A percentile compares a stretch with the other conserved stretches of the same genome.
Conservation (phyloP, 805 yeast genomes). For the Helenozyma rhizophorensis region DNA sequence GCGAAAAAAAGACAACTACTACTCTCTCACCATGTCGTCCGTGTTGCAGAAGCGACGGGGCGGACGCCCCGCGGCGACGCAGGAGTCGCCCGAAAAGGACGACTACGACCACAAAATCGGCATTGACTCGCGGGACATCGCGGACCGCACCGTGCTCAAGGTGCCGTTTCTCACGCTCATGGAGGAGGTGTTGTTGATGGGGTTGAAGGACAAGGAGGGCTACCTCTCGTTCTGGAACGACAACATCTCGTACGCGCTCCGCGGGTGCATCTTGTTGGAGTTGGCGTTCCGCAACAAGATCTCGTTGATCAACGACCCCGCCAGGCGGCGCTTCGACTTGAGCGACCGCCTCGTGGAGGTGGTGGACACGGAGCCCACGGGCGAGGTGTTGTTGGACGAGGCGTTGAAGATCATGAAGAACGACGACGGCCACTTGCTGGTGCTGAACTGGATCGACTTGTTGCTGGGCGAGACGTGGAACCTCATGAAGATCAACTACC, state of each 20-base stretch:
- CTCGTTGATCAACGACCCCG: conserved; percentile 86
- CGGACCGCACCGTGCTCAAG: conserved; percentile 34
- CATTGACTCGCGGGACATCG: conserved; percentile 70
- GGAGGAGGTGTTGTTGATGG: conserved; percentile 94
- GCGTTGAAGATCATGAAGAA: conserved; percentile 84
- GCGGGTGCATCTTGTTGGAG: conserved; percentile 92
- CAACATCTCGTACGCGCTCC: conserved; percentile 89
- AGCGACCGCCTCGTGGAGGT: conserved; percentile 87
- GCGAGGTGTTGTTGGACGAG: conserved; percentile 93
- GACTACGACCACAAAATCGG: conserved; percentile 56
- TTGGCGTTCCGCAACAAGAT: conserved; percentile 88
- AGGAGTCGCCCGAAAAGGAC: conserved; percentile 24
- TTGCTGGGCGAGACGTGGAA: conserved; percentile 98
- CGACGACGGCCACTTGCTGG: conserved; percentile 73
- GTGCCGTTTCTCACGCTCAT: conserved; percentile 80
- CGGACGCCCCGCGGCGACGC: conserved; percentile 28
- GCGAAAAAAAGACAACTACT: too few relatives aligned
- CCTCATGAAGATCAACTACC: conserved; percentile 87
- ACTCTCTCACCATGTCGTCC: conserved; percentile 24
- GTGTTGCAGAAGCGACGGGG: conserved; percentile 79
- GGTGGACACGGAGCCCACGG: conserved; percentile 80
- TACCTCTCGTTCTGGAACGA: conserved; percentile 97
- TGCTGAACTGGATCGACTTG: conserved; percentile 89
- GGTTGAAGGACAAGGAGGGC: conserved; percentile 94
- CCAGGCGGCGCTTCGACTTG: conserved; percentile 82